A percentile compares a stretch with the other conserved stretches of the same genome.
Evolutionary conservation across 129 eudicot species (phyloP).

Genomic region (Daucus carota): DH1_v3.0 NC_030387.2:12246501-12247000

Average conservation of each 20-base stretch:
- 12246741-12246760: background rate
- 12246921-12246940: background rate
- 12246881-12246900: background rate
- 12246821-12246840: constrained; percentile 34
- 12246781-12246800: constrained; percentile 4
- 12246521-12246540: too few species aligned
- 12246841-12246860: constrained; percentile 13
- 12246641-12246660: too few species aligned
- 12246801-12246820: constrained; percentile 19
- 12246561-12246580: too few species aligned
- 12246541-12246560: too few species aligned
- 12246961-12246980: constrained; percentile 9
- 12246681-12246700: too few species aligned
- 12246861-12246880: constrained; percentile 19
- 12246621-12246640: too few species aligned
- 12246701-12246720: background rate
- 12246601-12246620: too few species aligned
- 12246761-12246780: constrained; percentile 21
- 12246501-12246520: too few species aligned
- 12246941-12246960: background rate
- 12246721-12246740: constrained; percentile 1
- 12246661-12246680: too few species aligned
- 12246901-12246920: background rate
- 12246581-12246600: too few species aligned
- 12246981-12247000: constrained; percentile 37